Percentiles rank a stretch among this genome's conserved stretches.
Conservation (phyloP, 2,329 filamentous ascomycete genomes). For the Madurella fahalii region DNA sequence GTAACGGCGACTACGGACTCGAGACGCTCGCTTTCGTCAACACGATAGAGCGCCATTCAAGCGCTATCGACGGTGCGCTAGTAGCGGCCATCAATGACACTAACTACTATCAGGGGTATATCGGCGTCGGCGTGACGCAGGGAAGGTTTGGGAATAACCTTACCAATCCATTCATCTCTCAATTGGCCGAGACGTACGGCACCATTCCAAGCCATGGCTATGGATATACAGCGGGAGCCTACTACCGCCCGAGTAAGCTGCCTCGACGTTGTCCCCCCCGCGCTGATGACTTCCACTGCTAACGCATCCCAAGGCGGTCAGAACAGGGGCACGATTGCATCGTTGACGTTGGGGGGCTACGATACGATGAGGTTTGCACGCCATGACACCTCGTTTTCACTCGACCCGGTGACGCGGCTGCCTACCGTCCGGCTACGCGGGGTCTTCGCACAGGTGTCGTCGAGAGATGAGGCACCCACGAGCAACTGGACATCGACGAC, state of each 20-base stretch:
- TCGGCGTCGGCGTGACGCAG: constrained; percentile 54
- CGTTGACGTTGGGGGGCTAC: constrained; percentile 67
- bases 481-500: constrained; percentile 39
- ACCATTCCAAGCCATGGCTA: constrained; percentile 69
- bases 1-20: constrained; percentile 62
- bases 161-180: constrained; percentile 48
- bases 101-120: constrained; percentile 49
- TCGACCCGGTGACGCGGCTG: constrained; percentile 52
- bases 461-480: constrained; percentile 29
- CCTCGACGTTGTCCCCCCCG: neutral
- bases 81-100: constrained; percentile 54
- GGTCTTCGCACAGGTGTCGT: constrained; percentile 41
- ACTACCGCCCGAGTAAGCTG: constrained; percentile 42
- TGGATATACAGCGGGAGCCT: constrained; percentile 71
- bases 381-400: constrained; percentile 57
- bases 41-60: constrained; percentile 35
- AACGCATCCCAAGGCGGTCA: constrained; percentile 24
- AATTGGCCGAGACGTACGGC: constrained; percentile 55
- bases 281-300: neutral
- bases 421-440: constrained; percentile 59
- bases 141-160: constrained; percentile 49
- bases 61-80: constrained; percentile 43
- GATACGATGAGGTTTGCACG: constrained; percentile 58
- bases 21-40: constrained; percentile 45
- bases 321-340: constrained; percentile 44